Evolutionary conservation across 768 basidiomycete species (phyloP).

Genomic region (Leccinum arenicola): DNA sequence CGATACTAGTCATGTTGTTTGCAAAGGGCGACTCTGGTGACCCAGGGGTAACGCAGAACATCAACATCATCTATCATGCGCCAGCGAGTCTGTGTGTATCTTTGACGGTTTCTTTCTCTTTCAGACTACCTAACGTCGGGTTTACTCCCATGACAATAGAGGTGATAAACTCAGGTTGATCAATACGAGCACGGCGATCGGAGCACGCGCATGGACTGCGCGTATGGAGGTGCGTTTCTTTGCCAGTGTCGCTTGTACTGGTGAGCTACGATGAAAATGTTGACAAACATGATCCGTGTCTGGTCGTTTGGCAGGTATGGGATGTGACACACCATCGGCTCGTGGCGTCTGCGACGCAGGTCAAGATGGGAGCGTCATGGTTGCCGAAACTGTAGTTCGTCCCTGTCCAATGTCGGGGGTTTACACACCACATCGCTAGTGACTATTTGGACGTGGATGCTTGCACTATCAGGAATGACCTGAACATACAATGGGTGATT

Average conservation of each 20-base stretch:
- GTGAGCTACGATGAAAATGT: background rate
- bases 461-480: too few species aligned
- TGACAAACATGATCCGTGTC: background rate
- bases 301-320: constrained; percentile 40
- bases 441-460: too few species aligned
- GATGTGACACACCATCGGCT: constrained; percentile 36
- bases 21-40: constrained; percentile 27
- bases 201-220: constrained; percentile 29
- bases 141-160: constrained; percentile 22
- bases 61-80: constrained; percentile 45
- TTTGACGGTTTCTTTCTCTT: background rate
- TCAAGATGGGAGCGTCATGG: constrained; percentile 32
- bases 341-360: constrained; percentile 44
- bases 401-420: too few species aligned
- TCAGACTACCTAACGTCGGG: background rate
- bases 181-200: constrained; percentile 35
- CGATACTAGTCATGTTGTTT: constrained; percentile 36
- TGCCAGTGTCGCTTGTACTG: too few species aligned
- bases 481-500: too few species aligned
- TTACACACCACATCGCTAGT: too few species aligned
- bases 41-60: constrained; percentile 42
- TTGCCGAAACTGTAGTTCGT: constrained; percentile 15
- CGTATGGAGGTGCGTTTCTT: constrained; percentile 36
- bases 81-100: constrained; percentile 37
- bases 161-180: constrained; percentile 44